Evolutionary conservation across 2,329 filamentous ascomycete species (phyloP).

Genomic region (Exserohilum turcica): DNA sequence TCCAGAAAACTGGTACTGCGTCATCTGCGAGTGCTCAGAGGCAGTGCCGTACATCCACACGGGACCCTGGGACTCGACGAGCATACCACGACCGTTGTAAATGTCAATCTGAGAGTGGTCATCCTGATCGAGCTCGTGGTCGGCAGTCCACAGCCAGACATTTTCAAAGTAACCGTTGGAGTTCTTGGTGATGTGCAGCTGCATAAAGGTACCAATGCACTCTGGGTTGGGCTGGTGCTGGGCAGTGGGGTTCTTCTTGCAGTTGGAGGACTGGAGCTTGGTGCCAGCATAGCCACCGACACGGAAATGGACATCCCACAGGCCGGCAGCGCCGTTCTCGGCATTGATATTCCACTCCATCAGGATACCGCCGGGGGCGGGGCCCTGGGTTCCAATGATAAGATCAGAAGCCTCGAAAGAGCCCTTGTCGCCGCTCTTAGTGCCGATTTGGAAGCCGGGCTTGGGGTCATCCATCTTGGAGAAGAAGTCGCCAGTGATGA

Average conservation of each 20-base stretch:
- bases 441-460: conserved; percentile 84
- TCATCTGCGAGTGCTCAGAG: conserved; percentile 70
- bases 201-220: conserved; percentile 75
- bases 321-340: conserved; percentile 70
- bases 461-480: conserved; percentile 74
- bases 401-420: conserved; percentile 86
- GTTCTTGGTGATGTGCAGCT: conserved; percentile 61
- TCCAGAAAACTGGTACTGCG: conserved; percentile 69
- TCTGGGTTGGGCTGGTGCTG: conserved; percentile 65
- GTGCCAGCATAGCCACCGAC: conserved; percentile 87
- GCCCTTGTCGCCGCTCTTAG: conserved; percentile 72
- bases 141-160: conserved; percentile 86
- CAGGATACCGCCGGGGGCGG: conserved; percentile 85
- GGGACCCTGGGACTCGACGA: conserved; percentile 76
- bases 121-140: conserved; percentile 80
- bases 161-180: conserved; percentile 83
- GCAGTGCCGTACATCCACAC: conserved; percentile 75
- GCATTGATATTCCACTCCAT: conserved; percentile 86
- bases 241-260: conserved; percentile 73
- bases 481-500: conserved; percentile 79
- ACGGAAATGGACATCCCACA: conserved; percentile 97
- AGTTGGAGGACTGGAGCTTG: conserved; percentile 77
- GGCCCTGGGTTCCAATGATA: conserved; percentile 81
- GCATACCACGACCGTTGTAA: conserved; percentile 84
- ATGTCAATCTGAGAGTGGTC: conserved; percentile 79